phyloP scores from a whole-genome alignment of 495 filamentous ascomycete species.

The Polyplosphaeria fusca region DNA sequence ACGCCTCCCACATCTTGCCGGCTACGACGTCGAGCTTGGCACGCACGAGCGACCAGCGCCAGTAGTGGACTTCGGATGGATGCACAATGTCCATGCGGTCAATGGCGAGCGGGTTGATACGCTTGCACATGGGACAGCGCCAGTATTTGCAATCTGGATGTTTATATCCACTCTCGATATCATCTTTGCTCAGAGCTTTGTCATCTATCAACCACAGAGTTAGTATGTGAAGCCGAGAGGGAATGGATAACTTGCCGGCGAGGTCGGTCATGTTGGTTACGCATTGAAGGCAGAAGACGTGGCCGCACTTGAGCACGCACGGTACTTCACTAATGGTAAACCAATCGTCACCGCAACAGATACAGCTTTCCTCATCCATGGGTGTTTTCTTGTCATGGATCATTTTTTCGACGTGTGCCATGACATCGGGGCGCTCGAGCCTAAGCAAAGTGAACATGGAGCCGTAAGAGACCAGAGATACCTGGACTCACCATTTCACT shows the following conservation, averaged over 20 bases:
- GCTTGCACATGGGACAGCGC: constrained; percentile 2
- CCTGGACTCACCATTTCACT: not conserved
- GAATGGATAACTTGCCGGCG: not conserved
- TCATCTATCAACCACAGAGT: no score
- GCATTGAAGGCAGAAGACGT: constrained; percentile 7
- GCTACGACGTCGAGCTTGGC: not conserved
- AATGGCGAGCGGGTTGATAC: not conserved
- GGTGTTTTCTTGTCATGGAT: not conserved
- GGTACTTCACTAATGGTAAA: not conserved
- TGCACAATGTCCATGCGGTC: not conserved
- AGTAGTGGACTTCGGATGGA: constrained; percentile 1
- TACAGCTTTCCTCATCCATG: not conserved
- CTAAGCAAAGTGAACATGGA: not conserved
- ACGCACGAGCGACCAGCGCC: not conserved
- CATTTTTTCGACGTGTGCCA: not conserved
- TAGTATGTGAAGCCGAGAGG: no score
- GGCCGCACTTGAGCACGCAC: constrained; percentile 1
- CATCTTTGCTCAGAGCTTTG: not conserved
- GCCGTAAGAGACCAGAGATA: no score
- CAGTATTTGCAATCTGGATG: not conserved
- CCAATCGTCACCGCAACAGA: not conserved
- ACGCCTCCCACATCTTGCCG: not conserved
- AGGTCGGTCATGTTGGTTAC: not conserved
- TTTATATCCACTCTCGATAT: not conserved
- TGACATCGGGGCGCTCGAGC: not conserved